Evolutionary conservation across 2,329 filamentous ascomycete species (phyloP), one percentile per base, ranked within the genome.

Genomic region (Dactylella cylindrospora): DNA sequence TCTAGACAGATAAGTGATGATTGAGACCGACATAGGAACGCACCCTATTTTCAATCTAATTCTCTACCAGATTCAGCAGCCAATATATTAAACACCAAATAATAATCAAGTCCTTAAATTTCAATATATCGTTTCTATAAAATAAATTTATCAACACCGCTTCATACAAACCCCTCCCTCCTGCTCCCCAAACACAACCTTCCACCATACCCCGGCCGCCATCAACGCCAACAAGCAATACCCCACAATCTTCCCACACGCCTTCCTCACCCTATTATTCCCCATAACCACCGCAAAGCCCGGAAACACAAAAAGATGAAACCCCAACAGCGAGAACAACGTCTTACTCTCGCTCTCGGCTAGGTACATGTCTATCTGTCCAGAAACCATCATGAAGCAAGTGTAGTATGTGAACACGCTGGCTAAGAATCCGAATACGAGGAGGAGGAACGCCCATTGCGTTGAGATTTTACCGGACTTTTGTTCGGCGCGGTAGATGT

Each of bases 361-460:
- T 17, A 23, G 10, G 19, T 40, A 23, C 1, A 13, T 22, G 31
- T 28, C 20, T 19, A 38, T 8, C 12, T 36, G 38, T 5, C 49
- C 47, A 3, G 57, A 49, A 10, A 46, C 47, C 15, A 62, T 20
- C 12, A 54, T 10, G 9, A 41, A 38, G 29, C 49, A 53, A n/a
- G 43, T 50, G 12, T 53, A 62, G 23, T 62, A 62, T 7, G 47
- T 62, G 4, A 54, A 19, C 6, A 19, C 32, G 7, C 39, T 41
- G 7, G 43, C 20, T 4, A 54, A 25, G 3, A 33, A 23, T 2
- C 35, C 35, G 20, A 54, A 62, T 3, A 62, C 32, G 7, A 25
- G 25, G 28, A 62, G 49, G 5, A 43, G 8, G 17, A 62, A 19
- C 4, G 41, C 43, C 57, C 57, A 62, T 17, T 45, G 20, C 36